Conservation (phyloP, 805 yeast genomes). For the Wickerhamiella azymoides region DNA sequence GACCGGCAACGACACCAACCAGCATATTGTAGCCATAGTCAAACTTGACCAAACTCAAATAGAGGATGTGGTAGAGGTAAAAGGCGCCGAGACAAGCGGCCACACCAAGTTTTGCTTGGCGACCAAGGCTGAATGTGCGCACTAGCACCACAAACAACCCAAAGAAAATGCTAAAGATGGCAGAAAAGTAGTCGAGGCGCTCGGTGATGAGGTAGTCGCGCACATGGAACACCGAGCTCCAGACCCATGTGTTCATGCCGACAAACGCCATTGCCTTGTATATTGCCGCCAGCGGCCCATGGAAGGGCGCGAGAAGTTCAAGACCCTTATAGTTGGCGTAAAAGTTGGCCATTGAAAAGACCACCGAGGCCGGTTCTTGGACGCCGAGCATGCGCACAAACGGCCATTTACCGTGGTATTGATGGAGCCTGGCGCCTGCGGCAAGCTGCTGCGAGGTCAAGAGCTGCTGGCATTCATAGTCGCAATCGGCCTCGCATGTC, state of each 20-base stretch:
- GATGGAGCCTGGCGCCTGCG: conserved; percentile 38
- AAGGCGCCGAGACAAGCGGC: conserved; percentile 24
- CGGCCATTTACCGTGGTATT: conserved; percentile 98
- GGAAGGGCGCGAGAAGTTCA: conserved; percentile 19
- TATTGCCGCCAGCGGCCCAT: conserved; percentile 17
- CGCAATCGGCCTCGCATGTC: conserved; percentile 74
- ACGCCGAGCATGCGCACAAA: conserved; percentile 61
- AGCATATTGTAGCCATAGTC: conserved; percentile 89
- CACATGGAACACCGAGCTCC: conserved; percentile 75
- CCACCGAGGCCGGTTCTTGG: conserved; percentile 70
- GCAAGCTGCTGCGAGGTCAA: conserved; percentile 43
- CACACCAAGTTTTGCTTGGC: conserved; percentile 28
- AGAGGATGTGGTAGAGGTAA: conserved; percentile 49
- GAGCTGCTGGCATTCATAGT: conserved; percentile 78
- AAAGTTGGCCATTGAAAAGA: conserved; percentile 63
- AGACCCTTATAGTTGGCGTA: conserved; percentile 42
- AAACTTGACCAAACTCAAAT: conserved; percentile 58
- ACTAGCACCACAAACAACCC: conserved; percentile 60
- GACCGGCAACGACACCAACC: conserved; percentile 69
- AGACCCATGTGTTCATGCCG: conserved; percentile 79
- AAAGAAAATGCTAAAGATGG: conserved; percentile 72
- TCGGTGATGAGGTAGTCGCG: conserved; percentile 74
- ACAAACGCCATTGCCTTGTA: conserved; percentile 41
- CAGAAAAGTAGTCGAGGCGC: conserved; percentile 78
- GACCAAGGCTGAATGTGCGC: conserved; percentile 48